Base-by-base conservation (phyloP, 768 basidiomycete species). In the Russula lepida region DNA sequence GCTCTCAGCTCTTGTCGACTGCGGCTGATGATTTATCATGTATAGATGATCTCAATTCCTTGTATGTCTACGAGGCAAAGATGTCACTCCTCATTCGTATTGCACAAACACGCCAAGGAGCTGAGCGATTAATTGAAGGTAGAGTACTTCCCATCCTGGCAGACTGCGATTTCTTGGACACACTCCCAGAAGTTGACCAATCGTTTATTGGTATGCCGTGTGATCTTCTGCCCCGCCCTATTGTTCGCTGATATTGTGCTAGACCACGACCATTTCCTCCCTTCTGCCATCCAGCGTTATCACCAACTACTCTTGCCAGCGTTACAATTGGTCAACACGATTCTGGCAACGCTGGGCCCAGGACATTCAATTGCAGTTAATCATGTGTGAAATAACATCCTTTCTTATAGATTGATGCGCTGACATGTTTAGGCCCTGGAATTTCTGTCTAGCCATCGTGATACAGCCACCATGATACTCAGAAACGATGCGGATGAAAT, bases 31-130 rank as follows among this genome's bases (percentile, higher is more conserved):
- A 37, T 7, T 6, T 41, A 43, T 39, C 13, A 4, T 39, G 57
- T 58, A 62, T 0, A 95, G 95, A 92, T 65, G 90, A 94, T 60
- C 74, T 98, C 32, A 95, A 95, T 68, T 79, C 92, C 0, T 77
- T 95, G 43, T 98, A 97, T 73, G 89, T 98, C 15, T 98, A 93
- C 67, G 95, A 98, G 70, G 84, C 94, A 15, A 95, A 95, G 73
- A 86, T 95, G 83, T 90, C 94, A 4, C 75, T 97, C 64, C 84
- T 98, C 60, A 81, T 88, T 28, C 82, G 92, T 32, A 83, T 97
- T 74, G 84, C 92, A 0, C 88, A 94, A 70, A 89, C 85, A 3
- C 79, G 88, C 48, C 75, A 79, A 60, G 95, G 95, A 2, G 92
- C 93, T 2, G 94, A 97, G 68, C 81, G 85, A 47, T 74, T 98